These are phyloP conservation scores for Trichoderma atrobrunneum DNA, from an alignment of 2,329 filamentous ascomycete genomes.

Conservation along the genomic window DNA sequence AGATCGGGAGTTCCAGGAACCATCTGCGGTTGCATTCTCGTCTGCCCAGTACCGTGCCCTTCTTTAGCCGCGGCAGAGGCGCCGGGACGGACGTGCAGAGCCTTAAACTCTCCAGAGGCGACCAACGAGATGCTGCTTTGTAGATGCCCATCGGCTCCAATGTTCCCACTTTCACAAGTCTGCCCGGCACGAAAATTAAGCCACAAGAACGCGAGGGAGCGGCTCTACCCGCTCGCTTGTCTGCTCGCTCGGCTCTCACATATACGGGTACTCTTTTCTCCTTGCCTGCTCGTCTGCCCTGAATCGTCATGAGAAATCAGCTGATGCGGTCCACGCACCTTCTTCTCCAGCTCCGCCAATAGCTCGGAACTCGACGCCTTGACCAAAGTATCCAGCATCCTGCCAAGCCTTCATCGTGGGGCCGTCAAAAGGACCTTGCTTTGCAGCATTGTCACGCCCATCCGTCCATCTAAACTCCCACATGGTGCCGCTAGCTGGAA, in stretches of 20 bases:
- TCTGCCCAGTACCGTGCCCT: slow-evolving; percentile 2
- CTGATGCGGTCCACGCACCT: slow-evolving; percentile 49
- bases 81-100: slow-evolving; percentile 5
- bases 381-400: slow-evolving; percentile 86
- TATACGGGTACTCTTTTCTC: not conserved
- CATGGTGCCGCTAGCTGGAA: slow-evolving; percentile 25
- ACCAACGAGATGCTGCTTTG: slow-evolving; percentile 3
- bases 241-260: not conserved
- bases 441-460: slow-evolving; percentile 72
- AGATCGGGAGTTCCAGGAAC: slow-evolving; percentile 20
- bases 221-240: slow-evolving; percentile 13
- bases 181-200: slow-evolving; percentile 1
- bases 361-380: slow-evolving; percentile 76
- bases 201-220: slow-evolving; percentile 2
- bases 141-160: not conserved
- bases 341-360: slow-evolving; percentile 53
- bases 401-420: slow-evolving; percentile 88
- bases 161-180: slow-evolving; percentile 5
- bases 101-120: not conserved
- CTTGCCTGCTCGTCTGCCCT: not conserved
- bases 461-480: slow-evolving; percentile 97
- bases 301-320: slow-evolving; percentile 47
- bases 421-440: slow-evolving; percentile 84
- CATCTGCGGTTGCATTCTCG: slow-evolving; percentile 5
- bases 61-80: slow-evolving; percentile 13